Percentiles rank a stretch among this genome's conserved stretches.
Conservation (phyloP, 1,284 basidiomycete genomes). For the Cutaneotrichosporon spelunceum region DNA sequence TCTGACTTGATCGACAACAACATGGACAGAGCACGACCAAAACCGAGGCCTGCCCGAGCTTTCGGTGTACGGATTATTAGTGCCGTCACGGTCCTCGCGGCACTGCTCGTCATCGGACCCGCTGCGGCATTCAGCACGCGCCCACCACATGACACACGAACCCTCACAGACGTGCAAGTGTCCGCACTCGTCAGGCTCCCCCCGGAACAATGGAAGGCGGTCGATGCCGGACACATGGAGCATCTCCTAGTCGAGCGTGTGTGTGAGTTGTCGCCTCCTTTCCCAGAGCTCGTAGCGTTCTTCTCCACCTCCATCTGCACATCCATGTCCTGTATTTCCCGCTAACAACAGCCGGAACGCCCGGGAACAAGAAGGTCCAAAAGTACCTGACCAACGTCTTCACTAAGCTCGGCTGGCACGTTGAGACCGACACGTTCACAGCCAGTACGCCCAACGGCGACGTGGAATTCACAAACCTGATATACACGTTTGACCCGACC, state of each 20-base stretch:
- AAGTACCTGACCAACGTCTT: constrained; percentile 70
- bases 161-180: constrained; percentile 28
- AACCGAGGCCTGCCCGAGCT: background rate
- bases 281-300: background rate
- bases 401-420: constrained; percentile 71
- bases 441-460: constrained; percentile 77
- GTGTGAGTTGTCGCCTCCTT: constrained; percentile 56
- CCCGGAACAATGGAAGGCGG: constrained; percentile 42
- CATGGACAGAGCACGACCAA: background rate
- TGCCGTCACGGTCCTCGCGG: background rate
- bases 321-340: background rate
- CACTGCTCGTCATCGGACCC: background rate
- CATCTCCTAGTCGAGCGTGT: constrained; percentile 76
- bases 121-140: background rate
- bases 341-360: constrained; percentile 42
- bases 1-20: background rate
- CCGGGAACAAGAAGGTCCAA: constrained; percentile 64
- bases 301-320: background rate
- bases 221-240: constrained; percentile 60
- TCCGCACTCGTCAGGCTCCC: constrained; percentile 25
- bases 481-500: constrained; percentile 88
- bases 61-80: background rate
- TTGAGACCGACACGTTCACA: constrained; percentile 67
- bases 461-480: constrained; percentile 81
- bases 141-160: constrained; percentile 22